phyloP scores from a whole-genome alignment of 2,329 filamentous ascomycete species.

The Emergomyces africanus region DNA sequence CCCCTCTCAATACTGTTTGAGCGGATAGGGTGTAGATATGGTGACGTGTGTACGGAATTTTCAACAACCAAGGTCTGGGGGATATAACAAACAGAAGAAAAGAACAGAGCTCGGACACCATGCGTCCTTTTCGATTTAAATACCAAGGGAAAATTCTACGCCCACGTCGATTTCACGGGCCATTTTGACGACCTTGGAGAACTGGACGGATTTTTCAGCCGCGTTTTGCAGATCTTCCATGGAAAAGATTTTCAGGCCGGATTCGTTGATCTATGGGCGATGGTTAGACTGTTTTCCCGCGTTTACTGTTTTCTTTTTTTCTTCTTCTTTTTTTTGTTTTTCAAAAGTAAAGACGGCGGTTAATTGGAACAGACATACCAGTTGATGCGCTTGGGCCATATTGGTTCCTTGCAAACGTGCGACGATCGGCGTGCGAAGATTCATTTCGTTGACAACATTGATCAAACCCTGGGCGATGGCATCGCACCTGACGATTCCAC shows the following conservation, averaged over 20 bases:
- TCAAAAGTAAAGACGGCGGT: background rate
- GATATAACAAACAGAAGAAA: background rate
- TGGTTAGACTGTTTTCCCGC: background rate
- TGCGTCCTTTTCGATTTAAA: slow-evolving; percentile 44
- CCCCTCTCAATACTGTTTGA: background rate
- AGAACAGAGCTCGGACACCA: background rate
- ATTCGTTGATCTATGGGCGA: slow-evolving; percentile 64
- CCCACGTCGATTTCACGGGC: slow-evolving; percentile 95
- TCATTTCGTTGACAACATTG: slow-evolving; percentile 85
- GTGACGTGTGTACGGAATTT: background rate
- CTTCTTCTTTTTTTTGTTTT: background rate
- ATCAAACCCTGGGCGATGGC: slow-evolving; percentile 94
- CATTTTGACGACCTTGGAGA: slow-evolving; percentile 99
- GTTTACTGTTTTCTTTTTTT: background rate
- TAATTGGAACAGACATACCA: slow-evolving; percentile 35
- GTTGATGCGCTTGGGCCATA: slow-evolving; percentile 82
- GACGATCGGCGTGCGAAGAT: slow-evolving; percentile 93
- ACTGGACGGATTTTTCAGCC: slow-evolving; percentile 95
- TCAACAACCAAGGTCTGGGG: background rate
- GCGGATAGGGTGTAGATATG: background rate
- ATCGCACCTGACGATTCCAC: slow-evolving; percentile 96
- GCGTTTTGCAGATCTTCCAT: slow-evolving; percentile 96
- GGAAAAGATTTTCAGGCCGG: slow-evolving; percentile 98
- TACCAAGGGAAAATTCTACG: slow-evolving; percentile 88
- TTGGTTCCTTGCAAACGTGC: slow-evolving; percentile 97